phyloP scores from a whole-genome alignment of 805 yeast species.

The Myxozyma vanderwaltii region DNA sequence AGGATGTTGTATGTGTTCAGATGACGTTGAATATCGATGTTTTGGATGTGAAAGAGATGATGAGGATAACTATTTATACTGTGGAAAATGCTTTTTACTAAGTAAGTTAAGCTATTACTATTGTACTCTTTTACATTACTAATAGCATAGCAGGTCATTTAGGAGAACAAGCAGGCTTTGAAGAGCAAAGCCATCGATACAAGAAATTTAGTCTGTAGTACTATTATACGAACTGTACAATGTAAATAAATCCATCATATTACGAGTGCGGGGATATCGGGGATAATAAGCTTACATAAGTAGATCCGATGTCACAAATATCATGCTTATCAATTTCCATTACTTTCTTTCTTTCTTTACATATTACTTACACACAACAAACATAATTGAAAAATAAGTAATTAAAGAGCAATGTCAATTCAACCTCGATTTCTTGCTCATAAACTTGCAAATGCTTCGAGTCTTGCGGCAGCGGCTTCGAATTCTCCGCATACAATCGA shows the following conservation, averaged over 20 bases:
- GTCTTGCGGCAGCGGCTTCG: conserved; percentile 35
- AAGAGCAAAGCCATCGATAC: conserved; percentile 29
- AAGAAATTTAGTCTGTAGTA: conserved; percentile 12
- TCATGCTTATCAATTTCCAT: not conserved
- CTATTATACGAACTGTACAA: not conserved
- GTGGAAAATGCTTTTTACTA: conserved; percentile 29
- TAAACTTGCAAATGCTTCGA: conserved; percentile 14
- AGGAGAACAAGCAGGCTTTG: conserved; percentile 31
- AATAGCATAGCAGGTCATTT: conserved; percentile 25
- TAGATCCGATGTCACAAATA: no score
- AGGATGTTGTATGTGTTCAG: conserved; percentile 34
- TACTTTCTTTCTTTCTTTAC: not conserved
- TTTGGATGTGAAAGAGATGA: conserved; percentile 27
- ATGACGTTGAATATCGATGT: conserved; percentile 31
- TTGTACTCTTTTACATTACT: not conserved
- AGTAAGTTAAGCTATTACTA: no score
- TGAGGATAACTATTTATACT: conserved; percentile 31
- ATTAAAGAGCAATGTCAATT: conserved; percentile 21
- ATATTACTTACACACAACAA: not conserved
- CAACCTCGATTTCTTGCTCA: conserved; percentile 32
- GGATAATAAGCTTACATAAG: not conserved
- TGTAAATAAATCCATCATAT: no score
- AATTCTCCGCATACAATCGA: conserved; percentile 51
- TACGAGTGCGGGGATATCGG: not conserved
- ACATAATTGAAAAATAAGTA: no score